Conservation (phyloP, 1,284 basidiomycete species). For the Boletus smithii region DNA sequence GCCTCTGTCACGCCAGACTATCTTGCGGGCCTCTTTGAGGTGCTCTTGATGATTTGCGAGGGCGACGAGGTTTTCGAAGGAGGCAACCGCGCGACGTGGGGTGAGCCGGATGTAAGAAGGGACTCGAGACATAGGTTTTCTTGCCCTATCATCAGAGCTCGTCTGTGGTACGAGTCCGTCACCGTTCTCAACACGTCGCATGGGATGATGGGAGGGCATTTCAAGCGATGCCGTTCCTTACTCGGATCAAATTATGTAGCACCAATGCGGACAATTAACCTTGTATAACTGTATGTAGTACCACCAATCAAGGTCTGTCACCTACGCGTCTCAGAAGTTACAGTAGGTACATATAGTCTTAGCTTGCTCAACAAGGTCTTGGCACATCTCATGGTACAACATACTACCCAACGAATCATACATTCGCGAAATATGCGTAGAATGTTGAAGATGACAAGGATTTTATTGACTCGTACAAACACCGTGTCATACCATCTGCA, state of each 20-base stretch:
- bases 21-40: slow-evolving; percentile 64
- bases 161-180: slow-evolving; percentile 2
- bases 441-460: not conserved
- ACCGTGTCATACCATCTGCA: slow-evolving; percentile 7
- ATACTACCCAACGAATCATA: slow-evolving; percentile 1
- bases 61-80: slow-evolving; percentile 77
- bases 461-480: slow-evolving; percentile 16
- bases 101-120: slow-evolving; percentile 38
- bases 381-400: not conserved
- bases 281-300: too few species aligned
- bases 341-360: too few species aligned
- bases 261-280: too few species aligned
- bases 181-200: slow-evolving; percentile 8
- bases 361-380: too few species aligned
- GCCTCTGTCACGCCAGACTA: slow-evolving; percentile 82
- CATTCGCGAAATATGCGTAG: not conserved
- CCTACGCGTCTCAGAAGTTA: too few species aligned
- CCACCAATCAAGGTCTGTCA: too few species aligned
- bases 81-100: slow-evolving; percentile 59
- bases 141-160: not conserved
- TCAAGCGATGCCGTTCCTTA: too few species aligned
- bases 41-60: slow-evolving; percentile 76
- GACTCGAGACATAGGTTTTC: slow-evolving; percentile 15
- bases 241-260: not conserved
- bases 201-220: not conserved